Evolutionary conservation across 169 alveolate species (phyloP).

Genomic region (Plasmodium adleri): DNA sequence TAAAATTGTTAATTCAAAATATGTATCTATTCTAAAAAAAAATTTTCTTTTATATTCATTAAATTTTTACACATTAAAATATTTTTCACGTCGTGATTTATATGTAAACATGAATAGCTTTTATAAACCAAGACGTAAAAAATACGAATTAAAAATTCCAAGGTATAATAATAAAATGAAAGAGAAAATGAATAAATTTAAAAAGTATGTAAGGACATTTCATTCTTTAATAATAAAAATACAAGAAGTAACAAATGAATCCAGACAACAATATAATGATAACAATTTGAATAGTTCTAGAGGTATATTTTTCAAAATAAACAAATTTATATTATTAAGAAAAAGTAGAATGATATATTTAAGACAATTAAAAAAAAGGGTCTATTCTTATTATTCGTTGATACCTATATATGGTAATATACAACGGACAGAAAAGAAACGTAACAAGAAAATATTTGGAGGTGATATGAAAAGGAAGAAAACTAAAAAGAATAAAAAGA

Average conservation of each 20-base stretch:
- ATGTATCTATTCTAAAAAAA: constrained; percentile 23
- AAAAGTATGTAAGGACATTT: not conserved
- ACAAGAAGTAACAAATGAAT: not conserved
- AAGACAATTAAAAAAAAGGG: not conserved
- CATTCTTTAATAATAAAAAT: not conserved
- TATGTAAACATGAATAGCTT: not conserved
- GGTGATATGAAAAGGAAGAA: not conserved
- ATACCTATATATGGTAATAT: not conserved
- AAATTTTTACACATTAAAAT: constrained; percentile 28
- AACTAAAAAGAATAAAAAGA: no score
- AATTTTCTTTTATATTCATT: constrained; percentile 52
- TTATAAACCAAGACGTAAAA: not conserved
- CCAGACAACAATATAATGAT: not conserved
- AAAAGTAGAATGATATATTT: constrained; percentile 16
- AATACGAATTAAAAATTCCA: constrained; percentile 27
- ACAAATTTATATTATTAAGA: constrained; percentile 8
- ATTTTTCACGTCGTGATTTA: constrained; percentile 31
- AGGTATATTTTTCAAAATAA: not conserved
- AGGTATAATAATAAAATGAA: constrained; percentile 2
- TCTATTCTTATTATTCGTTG: constrained; percentile 26
- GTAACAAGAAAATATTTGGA: not conserved
- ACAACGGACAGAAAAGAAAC: not conserved
- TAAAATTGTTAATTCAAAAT: not conserved
- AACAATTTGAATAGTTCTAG: no score
- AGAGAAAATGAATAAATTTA: not conserved